Evolutionary conservation across 1,284 basidiomycete species (phyloP), one percentile per base, ranked within the genome.

Genomic region (Trichosporon sp.): DNA sequence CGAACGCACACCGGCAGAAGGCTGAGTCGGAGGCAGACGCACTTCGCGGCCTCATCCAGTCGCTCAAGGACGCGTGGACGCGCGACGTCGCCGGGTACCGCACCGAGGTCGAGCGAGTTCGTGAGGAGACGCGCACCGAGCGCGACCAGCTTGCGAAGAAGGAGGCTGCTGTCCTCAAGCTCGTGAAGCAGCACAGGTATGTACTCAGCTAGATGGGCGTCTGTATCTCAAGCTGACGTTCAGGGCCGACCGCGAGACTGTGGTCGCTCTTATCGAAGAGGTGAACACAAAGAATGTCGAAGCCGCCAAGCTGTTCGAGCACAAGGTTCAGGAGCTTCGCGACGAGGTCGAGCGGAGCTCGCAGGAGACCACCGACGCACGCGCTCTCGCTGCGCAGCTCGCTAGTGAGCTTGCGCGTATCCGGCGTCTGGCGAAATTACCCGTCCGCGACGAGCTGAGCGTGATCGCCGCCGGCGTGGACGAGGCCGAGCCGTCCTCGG

Each of bases 51-150:
- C 71, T 76, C 11, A 74, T 83, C 9, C 73, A 73, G 62, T 77
- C 77, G 42, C 65, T 82, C 58, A 76, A 77, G 29, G 80, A 80
- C 66, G 75, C 74, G 8, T 83, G 81, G 81, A 71, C 73, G 9
- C 75, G 80, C 58, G 81, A 83, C 21, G 73, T 81, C 27, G 77
- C 74, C 58, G 69, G 63, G 3, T 75, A 80, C 29, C 72, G 70
- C 56, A 76, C 75, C 21, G 81, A 81, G 65, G 73, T 75, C 66
- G 74, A 69, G 62, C 69, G 65, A 13, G 68, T 72, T 9, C 70
- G 75, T 21, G 77, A 78, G 18, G 72, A 69, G 58, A 74, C 73
- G 12, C 71, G 66, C 44, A 67, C 70, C 44, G 78, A 82, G 67
- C 67, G 75, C 18, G 78, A 81, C 23, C 76, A 77, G 34, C 75